Percentiles rank a stretch among this genome's conserved stretches.
phyloP scores from a whole-genome alignment of 345 rosid species.

The Pelargonium nanum region DNA sequence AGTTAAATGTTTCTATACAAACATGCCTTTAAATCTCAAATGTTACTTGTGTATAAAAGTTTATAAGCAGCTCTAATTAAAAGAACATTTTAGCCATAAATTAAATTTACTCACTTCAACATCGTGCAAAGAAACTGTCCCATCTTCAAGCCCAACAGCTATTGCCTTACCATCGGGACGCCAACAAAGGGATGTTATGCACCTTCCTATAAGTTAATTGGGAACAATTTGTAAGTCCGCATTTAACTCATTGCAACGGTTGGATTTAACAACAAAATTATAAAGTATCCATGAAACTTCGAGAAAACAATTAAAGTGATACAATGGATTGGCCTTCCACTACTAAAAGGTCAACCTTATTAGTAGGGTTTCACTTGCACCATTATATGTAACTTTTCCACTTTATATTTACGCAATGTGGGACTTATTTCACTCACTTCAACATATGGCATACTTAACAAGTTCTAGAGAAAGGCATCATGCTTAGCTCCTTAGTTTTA shows the following conservation, averaged over 20 bases:
- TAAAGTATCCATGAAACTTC: not conserved
- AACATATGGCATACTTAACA: no score
- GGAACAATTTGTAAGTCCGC: not conserved
- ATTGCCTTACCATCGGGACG: constrained; percentile 84
- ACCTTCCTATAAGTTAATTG: constrained; percentile 33
- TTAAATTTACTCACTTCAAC: constrained; percentile 53
- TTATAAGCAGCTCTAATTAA: not conserved
- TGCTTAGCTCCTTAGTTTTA: no score
- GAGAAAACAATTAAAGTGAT: no score
- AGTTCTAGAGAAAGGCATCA: no score
- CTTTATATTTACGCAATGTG: no score
- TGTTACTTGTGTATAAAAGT: not conserved
- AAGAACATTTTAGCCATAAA: not conserved
- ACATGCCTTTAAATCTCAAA: not conserved
- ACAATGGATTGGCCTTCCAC: no score
- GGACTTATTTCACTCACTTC: no score
- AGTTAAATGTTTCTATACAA: not conserved
- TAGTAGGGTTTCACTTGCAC: no score
- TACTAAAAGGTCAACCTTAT: no score
- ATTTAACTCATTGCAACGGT: not conserved
- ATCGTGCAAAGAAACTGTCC: constrained; percentile 66
- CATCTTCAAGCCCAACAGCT: constrained; percentile 83
- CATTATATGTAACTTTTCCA: no score
- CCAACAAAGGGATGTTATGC: constrained; percentile 68
- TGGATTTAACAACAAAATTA: not conserved